Percentiles rank a stretch among this genome's conserved stretches.
phyloP scores from a whole-genome alignment of 306 rosid species.

The Cyamopsis tetragonoloba region DNA sequence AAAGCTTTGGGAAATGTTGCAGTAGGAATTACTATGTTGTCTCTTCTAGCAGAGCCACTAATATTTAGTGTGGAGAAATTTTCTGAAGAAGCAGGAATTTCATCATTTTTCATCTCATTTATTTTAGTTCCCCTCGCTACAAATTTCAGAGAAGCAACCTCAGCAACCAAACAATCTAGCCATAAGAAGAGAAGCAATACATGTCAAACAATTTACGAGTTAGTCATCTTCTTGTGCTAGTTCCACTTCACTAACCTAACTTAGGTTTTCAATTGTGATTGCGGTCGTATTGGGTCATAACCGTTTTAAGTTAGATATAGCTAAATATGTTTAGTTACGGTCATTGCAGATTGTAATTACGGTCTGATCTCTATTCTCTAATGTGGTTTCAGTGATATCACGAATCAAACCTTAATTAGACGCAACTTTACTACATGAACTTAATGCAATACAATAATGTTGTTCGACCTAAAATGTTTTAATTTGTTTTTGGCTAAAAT shows the following conservation, averaged over 20 bases:
- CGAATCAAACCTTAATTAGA: too few relatives aligned
- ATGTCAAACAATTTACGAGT: slow-evolving; percentile 40
- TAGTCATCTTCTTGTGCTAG: background rate
- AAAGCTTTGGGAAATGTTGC: slow-evolving; percentile 3
- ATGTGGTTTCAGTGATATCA: too few relatives aligned
- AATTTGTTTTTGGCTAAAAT: too few relatives aligned
- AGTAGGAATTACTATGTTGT: slow-evolving; percentile 17
- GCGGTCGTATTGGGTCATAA: too few relatives aligned
- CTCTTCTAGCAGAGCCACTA: slow-evolving; percentile 45
- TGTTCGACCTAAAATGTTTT: too few relatives aligned
- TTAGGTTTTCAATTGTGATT: too few relatives aligned
- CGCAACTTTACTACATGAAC: too few relatives aligned
- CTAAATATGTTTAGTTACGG: too few relatives aligned
- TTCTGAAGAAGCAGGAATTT: slow-evolving; percentile 26
- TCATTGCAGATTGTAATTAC: too few relatives aligned
- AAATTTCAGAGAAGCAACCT: slow-evolving; percentile 38
- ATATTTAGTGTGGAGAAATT: slow-evolving; percentile 32
- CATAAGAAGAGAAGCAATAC: slow-evolving; percentile 34
- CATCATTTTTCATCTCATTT: slow-evolving; percentile 37
- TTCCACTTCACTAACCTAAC: background rate
- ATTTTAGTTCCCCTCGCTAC: slow-evolving; percentile 42
- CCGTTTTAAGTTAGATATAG: too few relatives aligned
- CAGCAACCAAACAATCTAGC: slow-evolving; percentile 35
- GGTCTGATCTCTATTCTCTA: too few relatives aligned
- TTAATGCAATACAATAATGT: too few relatives aligned